Evolutionary conservation across 2,329 filamentous ascomycete species (phyloP).

Genomic region (Aspergillus tamarii): DNA sequence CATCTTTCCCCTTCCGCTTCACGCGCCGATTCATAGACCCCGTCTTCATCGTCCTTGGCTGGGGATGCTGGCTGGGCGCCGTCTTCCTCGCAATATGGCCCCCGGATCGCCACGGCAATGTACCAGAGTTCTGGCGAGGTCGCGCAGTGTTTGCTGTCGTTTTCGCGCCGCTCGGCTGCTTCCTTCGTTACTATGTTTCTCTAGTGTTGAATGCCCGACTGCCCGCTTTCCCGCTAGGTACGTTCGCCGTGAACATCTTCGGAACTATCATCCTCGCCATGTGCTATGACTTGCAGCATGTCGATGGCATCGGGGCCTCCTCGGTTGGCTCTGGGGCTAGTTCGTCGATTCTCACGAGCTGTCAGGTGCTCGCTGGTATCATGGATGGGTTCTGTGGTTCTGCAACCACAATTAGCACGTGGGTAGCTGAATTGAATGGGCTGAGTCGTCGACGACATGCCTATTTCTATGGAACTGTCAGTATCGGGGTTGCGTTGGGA

Average conservation of each 20-base stretch:
- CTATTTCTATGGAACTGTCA: constrained; percentile 62
- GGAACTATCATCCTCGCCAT: constrained; percentile 76
- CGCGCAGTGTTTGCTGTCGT: constrained; percentile 74
- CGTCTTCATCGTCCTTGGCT: constrained; percentile 65
- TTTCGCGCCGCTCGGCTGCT: constrained; percentile 79
- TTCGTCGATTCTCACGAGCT: constrained; percentile 51
- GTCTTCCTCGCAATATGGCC: constrained; percentile 73
- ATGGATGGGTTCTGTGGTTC: constrained; percentile 71
- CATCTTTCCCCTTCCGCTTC: constrained; percentile 61
- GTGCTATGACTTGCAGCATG: constrained; percentile 77
- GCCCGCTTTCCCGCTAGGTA: constrained; percentile 77
- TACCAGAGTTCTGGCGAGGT: constrained; percentile 69
- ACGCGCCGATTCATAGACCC: constrained; percentile 67
- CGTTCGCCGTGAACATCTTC: constrained; percentile 78
- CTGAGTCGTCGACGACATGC: constrained; percentile 57
- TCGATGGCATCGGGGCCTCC: constrained; percentile 51
- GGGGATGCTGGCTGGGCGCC: constrained; percentile 77
- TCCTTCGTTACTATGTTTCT: constrained; percentile 74
- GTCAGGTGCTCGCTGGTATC: constrained; percentile 68
- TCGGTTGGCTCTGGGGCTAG: constrained; percentile 49
- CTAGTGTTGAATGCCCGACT: constrained; percentile 69
- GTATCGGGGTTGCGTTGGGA: constrained; percentile 51
- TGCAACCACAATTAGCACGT: constrained; percentile 69
- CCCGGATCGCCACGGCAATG: constrained; percentile 55
- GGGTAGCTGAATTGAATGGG: constrained; percentile 63